Conservation (phyloP, 257 asterid genomes). For the Knoxia roxburghii region DNA sequence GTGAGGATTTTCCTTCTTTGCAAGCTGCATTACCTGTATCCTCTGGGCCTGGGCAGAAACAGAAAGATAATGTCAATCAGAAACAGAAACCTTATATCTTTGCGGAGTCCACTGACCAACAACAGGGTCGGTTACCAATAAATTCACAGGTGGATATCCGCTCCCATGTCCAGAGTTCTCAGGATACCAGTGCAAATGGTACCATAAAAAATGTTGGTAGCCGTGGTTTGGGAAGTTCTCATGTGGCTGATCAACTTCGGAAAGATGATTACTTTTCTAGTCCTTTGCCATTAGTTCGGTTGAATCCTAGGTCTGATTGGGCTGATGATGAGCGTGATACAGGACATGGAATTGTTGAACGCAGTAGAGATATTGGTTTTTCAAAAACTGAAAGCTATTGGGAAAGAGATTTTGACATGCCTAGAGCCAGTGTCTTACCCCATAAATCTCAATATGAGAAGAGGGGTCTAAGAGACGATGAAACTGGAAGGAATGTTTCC, state of each 20-base stretch:
- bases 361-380: constrained; percentile 52
- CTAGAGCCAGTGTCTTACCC: constrained; percentile 54
- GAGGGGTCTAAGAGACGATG: constrained; percentile 56
- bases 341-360: constrained; percentile 64
- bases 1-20: constrained; percentile 98
- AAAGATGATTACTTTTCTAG: constrained; percentile 60
- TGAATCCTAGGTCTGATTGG: constrained; percentile 95
- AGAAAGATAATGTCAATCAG: constrained; percentile 50
- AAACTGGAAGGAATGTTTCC: constrained; percentile 49
- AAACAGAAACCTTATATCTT: constrained; percentile 51
- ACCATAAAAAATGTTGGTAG: constrained; percentile 37
- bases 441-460: constrained; percentile 58
- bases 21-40: constrained; percentile 77
- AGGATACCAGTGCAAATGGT: constrained; percentile 32
- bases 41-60: constrained; percentile 60
- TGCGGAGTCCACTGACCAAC: constrained; percentile 44
- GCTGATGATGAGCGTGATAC: constrained; percentile 99
- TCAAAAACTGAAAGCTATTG: constrained; percentile 61
- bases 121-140: constrained; percentile 36
- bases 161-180: constrained; percentile 39
- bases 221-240: constrained; percentile 33
- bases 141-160: constrained; percentile 44
- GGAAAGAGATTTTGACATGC: constrained; percentile 80
- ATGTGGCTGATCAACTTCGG: constrained; percentile 25
- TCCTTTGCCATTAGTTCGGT: constrained; percentile 69